Conservation (phyloP, 345 rosid genomes). For the Kernera saxatilis region DNA sequence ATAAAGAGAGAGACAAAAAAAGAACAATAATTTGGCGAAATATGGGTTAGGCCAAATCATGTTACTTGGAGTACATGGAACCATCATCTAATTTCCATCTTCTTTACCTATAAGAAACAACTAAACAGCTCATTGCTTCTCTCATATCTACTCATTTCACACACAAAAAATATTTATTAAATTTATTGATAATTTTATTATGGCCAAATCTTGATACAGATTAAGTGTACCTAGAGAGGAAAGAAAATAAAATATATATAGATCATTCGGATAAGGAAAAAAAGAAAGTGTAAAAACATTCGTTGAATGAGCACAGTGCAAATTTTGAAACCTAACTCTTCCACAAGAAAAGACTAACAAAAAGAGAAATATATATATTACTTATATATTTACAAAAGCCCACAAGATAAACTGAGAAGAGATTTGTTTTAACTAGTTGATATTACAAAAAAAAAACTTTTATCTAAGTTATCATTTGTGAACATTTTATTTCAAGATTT, state of each 20-base stretch:
- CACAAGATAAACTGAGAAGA: neutral
- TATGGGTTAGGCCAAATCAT: conserved; percentile 27
- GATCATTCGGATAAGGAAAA: neutral
- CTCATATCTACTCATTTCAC: conserved; percentile 16
- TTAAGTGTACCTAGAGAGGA: neutral
- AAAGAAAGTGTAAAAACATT: neutral
- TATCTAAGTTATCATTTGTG: neutral
- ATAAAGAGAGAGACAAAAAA: neutral
- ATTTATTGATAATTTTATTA: neutral
- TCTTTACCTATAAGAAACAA: conserved; percentile 20
- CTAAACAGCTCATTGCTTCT: conserved; percentile 29
- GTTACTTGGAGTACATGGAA: conserved; percentile 33
- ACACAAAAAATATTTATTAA: neutral
- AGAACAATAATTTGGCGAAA: neutral
- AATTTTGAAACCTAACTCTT: neutral
- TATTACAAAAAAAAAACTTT: neutral
- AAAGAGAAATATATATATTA: neutral
- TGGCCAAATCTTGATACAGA: neutral
- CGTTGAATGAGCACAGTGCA: neutral
- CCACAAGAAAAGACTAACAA: neutral
- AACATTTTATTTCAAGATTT: neutral
- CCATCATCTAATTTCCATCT: conserved; percentile 16
- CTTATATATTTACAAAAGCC: neutral
- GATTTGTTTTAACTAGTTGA: neutral
- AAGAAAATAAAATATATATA: neutral